phyloP scores from a whole-genome alignment of 371 early-diverging fungal genomes.

The Catenaria anguillulae region DNA sequence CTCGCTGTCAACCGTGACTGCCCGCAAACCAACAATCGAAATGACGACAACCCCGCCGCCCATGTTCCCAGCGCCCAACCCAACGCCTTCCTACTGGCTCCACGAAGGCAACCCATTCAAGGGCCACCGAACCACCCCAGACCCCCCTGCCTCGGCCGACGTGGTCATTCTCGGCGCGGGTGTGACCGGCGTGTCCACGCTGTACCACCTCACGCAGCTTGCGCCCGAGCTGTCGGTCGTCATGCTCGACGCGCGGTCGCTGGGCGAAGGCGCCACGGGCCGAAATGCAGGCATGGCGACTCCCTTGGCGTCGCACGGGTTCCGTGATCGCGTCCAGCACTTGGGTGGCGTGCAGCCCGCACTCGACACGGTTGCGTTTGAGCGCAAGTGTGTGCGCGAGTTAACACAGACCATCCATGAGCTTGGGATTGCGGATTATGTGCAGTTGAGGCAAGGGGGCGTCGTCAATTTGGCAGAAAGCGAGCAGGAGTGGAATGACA shows the following conservation, averaged over 20 bases:
- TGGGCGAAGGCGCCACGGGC: slow-evolving; percentile 1
- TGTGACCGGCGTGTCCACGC: background rate
- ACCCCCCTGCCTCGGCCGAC: background rate
- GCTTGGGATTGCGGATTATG: background rate
- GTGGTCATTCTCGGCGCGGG: slow-evolving; percentile 3
- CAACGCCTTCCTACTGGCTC: slow-evolving; percentile 2
- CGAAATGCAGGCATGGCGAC: background rate
- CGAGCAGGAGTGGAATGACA: background rate
- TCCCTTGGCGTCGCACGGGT: background rate
- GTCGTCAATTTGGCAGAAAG: background rate
- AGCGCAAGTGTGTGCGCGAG: background rate
- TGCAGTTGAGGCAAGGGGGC: background rate
- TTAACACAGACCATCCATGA: background rate
- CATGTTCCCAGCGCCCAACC: background rate
- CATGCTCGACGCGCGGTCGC: background rate
- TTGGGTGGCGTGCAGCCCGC: background rate
- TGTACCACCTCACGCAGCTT: slow-evolving; percentile 1
- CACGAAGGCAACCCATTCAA: background rate
- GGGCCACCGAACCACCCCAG: background rate
- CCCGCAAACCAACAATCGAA: too few relatives aligned
- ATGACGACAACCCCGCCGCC: too few relatives aligned
- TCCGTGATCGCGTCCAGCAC: background rate
- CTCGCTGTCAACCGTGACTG: too few relatives aligned
- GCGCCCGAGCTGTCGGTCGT: background rate
- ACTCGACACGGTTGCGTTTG: background rate